Evolutionary conservation across 2,329 filamentous ascomycete species (phyloP).

Genomic region (Rhinocladiella mackenziei): DNA sequence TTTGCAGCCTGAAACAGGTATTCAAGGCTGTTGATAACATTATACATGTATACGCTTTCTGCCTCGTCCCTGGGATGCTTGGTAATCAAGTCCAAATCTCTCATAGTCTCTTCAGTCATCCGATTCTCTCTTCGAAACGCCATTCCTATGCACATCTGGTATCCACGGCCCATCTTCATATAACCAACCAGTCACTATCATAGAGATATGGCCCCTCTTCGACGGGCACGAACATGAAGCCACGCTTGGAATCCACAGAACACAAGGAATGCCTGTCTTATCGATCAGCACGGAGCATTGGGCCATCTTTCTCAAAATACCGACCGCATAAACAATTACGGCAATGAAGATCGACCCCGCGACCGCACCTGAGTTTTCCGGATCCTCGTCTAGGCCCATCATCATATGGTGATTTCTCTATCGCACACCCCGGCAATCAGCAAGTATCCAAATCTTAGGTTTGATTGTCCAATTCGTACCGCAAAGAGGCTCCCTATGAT

Average conservation of each 20-base stretch:
- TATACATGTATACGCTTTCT: constrained; percentile 14
- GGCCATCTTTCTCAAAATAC: constrained; percentile 37
- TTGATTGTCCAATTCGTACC: too few relatives aligned
- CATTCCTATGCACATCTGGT: not conserved
- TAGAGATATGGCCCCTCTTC: constrained; percentile 78
- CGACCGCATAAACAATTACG: constrained; percentile 82
- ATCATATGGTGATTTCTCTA: constrained; percentile 74
- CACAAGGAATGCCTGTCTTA: constrained; percentile 70
- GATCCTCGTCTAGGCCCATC: constrained; percentile 68
- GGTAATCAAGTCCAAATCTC: not conserved
- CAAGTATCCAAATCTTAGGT: too few relatives aligned
- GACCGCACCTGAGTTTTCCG: constrained; percentile 61
- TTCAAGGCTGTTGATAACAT: constrained; percentile 17
- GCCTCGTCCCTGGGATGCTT: not conserved
- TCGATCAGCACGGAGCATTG: constrained; percentile 18
- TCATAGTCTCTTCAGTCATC: not conserved
- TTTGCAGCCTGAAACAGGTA: constrained; percentile 10
- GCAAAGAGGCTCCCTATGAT: constrained; percentile 70
- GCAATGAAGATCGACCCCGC: constrained; percentile 82
- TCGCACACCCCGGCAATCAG: too few relatives aligned
- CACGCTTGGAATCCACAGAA: constrained; percentile 89
- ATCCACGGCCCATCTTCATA: constrained; percentile 6
- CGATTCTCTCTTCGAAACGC: not conserved
- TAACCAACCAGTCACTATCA: constrained; percentile 38
- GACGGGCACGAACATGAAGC: constrained; percentile 76